phyloP scores from a whole-genome alignment of 805 yeast genomes.

The Myxozyma kluyveri region DNA sequence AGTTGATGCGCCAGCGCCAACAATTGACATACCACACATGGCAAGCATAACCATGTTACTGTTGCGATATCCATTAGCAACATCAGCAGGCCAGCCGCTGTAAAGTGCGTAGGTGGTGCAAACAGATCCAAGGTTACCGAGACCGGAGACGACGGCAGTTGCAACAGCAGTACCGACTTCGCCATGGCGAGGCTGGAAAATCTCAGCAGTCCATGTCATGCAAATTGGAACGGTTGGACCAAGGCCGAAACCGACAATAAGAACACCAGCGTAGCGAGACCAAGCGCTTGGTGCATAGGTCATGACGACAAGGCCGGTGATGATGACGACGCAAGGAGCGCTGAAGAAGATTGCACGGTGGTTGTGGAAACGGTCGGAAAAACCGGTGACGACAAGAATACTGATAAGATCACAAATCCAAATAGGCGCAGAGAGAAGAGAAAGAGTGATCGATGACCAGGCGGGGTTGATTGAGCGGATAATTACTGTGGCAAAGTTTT shows the following conservation, averaged over 20 bases:
- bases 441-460: constrained; percentile 63
- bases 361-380: constrained; percentile 66
- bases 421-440: constrained; percentile 80
- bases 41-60: constrained; percentile 82
- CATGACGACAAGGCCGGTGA: constrained; percentile 69
- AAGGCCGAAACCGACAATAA: constrained; percentile 80
- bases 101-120: constrained; percentile 82
- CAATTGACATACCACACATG: constrained; percentile 70
- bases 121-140: constrained; percentile 84
- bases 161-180: constrained; percentile 83
- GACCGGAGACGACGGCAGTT: constrained; percentile 78
- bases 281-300: constrained; percentile 73
- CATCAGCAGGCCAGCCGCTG: constrained; percentile 83
- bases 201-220: constrained; percentile 40
- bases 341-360: constrained; percentile 63
- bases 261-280: constrained; percentile 75
- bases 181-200: constrained; percentile 54
- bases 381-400: constrained; percentile 70
- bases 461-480: constrained; percentile 62
- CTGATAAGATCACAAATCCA: constrained; percentile 84
- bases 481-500: constrained; percentile 79
- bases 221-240: constrained; percentile 89
- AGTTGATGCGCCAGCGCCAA: constrained; percentile 45
- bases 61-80: constrained; percentile 55
- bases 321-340: constrained; percentile 61